Conservation (phyloP, 2,329 filamentous ascomycete species). For the Periglandula ipomoeae region DNA sequence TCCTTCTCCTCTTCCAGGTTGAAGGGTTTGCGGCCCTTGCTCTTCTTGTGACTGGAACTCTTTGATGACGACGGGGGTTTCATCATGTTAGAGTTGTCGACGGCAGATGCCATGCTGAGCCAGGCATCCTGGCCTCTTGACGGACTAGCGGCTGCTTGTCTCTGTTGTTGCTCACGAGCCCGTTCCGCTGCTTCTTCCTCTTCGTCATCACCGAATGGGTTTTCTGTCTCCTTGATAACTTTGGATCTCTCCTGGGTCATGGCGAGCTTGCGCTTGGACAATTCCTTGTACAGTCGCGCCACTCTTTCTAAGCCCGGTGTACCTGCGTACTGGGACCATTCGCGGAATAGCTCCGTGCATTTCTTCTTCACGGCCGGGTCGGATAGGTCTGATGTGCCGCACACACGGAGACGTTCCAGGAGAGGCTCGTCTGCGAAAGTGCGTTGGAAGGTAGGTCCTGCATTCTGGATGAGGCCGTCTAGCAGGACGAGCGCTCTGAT, state of each 20-base stretch:
- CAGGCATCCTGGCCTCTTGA: slow-evolving; percentile 1
- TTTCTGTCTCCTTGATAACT: slow-evolving; percentile 71
- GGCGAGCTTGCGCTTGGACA: slow-evolving; percentile 59
- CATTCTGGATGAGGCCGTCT: slow-evolving; percentile 91
- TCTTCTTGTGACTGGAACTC: slow-evolving; percentile 29
- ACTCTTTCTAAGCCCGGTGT: slow-evolving; percentile 73
- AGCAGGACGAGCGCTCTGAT: slow-evolving; percentile 80
- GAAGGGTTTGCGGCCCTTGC: slow-evolving; percentile 55
- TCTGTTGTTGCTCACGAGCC: slow-evolving; percentile 20
- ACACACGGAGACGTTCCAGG: slow-evolving; percentile 80
- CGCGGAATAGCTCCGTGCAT: slow-evolving; percentile 75
- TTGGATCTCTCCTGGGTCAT: slow-evolving; percentile 71
- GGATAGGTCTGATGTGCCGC: slow-evolving; percentile 75
- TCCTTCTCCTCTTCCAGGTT: slow-evolving; percentile 82
- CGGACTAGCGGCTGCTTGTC: slow-evolving; percentile 13
- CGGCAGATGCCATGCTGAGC: slow-evolving; percentile 1
- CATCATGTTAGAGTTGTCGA: slow-evolving; percentile 24
- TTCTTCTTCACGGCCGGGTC: slow-evolving; percentile 82
- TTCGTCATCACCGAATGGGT: slow-evolving; percentile 60
- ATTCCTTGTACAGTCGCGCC: slow-evolving; percentile 63
- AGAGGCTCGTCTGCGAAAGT: slow-evolving; percentile 85
- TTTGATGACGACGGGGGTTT: not conserved
- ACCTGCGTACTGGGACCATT: slow-evolving; percentile 81
- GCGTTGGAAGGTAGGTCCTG: slow-evolving; percentile 76
- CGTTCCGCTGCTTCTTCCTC: slow-evolving; percentile 43